phyloP scores from a whole-genome alignment of 148 eudicot species.

The Vaccinium macrocarpon region DNA sequence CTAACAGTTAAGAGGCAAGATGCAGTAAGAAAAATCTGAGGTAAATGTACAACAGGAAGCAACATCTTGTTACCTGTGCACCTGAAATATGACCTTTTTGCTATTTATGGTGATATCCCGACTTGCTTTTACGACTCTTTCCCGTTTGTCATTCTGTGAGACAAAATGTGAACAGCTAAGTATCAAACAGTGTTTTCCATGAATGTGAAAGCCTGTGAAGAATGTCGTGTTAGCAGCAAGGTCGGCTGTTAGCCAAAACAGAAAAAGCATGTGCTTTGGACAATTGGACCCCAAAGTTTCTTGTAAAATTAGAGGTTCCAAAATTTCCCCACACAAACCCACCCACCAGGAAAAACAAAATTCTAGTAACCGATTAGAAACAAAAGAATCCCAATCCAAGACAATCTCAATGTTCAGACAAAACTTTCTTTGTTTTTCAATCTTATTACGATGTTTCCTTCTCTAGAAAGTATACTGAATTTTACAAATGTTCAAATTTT shows the following conservation, averaged over 20 bases:
- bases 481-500: not conserved
- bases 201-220: not conserved
- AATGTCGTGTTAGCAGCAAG: not conserved
- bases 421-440: not conserved
- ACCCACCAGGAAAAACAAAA: too few relatives aligned
- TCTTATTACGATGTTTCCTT: not conserved
- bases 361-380: not conserved
- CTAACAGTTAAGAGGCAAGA: not conserved
- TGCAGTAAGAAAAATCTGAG: not conserved
- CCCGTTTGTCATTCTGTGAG: slow-evolving; percentile 90
- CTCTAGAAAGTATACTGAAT: not conserved
- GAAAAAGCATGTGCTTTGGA: not conserved
- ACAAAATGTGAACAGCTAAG: slow-evolving; percentile 1
- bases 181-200: not conserved
- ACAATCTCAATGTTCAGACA: not conserved
- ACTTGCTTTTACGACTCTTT: slow-evolving; percentile 96
- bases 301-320: not conserved
- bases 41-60: slow-evolving; percentile 1
- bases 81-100: slow-evolving; percentile 98
- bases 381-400: slow-evolving; percentile 1
- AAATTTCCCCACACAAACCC: not conserved
- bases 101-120: slow-evolving; percentile 94
- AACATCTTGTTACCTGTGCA: slow-evolving; percentile 65
- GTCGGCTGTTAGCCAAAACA: too few relatives aligned
- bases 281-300: not conserved